Percentiles rank a stretch among this genome's conserved stretches.
Conservation (phyloP, 768 basidiomycete genomes). For the Pleurotus platypus region DNA sequence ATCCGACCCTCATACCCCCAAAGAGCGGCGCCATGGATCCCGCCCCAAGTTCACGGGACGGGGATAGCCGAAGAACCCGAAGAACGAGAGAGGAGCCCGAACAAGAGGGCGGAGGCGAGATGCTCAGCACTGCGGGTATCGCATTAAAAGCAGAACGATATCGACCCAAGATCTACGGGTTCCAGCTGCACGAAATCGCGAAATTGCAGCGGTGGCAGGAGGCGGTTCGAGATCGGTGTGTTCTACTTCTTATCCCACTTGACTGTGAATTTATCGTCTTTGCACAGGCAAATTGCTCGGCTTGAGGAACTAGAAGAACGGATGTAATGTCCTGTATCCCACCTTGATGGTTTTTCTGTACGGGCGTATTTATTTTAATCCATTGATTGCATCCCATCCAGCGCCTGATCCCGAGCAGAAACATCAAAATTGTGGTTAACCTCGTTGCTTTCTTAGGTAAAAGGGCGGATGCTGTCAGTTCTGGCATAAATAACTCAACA, state of each 20-base stretch:
- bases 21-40: constrained; percentile 54
- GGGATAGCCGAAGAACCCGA: constrained; percentile 29
- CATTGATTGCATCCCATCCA: constrained; percentile 25
- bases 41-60: constrained; percentile 20
- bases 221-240: constrained; percentile 82
- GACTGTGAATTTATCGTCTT: neutral
- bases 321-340: neutral
- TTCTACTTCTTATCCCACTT: constrained; percentile 14
- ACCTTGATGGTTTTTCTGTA: constrained; percentile 39
- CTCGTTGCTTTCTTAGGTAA: neutral
- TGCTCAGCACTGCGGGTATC: constrained; percentile 72
- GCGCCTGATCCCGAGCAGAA: too few relatives aligned
- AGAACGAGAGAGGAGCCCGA: constrained; percentile 52
- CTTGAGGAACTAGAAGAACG: constrained; percentile 43
- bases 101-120: constrained; percentile 58
- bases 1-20: constrained; percentile 86
- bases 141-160: constrained; percentile 92
- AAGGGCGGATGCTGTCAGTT: too few relatives aligned
- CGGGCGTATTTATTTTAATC: constrained; percentile 67
- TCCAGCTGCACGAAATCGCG: constrained; percentile 92
- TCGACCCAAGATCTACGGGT: constrained; percentile 93
- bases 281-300: constrained; percentile 41
- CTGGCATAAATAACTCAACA: too few relatives aligned
- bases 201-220: constrained; percentile 96
- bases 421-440: neutral